Conservation (phyloP, 352 stramenopile genomes). For the Globisporangium sylvaticum region DNA sequence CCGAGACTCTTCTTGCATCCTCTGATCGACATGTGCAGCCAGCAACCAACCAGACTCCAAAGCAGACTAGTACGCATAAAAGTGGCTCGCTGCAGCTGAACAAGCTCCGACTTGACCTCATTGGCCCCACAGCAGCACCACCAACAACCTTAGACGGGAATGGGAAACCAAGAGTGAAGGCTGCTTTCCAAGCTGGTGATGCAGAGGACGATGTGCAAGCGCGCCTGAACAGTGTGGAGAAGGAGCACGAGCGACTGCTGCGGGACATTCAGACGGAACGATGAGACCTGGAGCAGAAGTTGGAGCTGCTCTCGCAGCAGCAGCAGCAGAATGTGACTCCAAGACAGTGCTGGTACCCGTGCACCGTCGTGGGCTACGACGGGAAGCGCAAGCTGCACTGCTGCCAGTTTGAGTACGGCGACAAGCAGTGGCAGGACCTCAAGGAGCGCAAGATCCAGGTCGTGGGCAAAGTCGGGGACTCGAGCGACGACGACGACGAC, state of each 20-base stretch:
- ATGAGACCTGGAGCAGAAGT: conserved; percentile 13
- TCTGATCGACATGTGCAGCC: not conserved
- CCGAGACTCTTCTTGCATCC: not conserved
- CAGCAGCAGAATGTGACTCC: not conserved
- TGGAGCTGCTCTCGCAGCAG: conserved; percentile 12
- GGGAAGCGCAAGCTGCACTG: conserved; percentile 68
- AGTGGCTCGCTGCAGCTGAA: conserved; percentile 20
- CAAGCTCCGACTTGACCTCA: conserved; percentile 34
- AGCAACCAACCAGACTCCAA: not conserved
- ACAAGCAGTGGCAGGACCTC: conserved; percentile 80
- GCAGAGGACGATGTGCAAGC: conserved; percentile 2
- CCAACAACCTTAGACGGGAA: not conserved
- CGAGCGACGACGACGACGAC: not conserved
- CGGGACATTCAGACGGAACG: conserved; percentile 16
- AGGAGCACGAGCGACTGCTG: conserved; percentile 15
- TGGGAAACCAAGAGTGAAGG: conserved; percentile 13
- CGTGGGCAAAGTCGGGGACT: conserved; percentile 22
- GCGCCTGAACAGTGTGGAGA: conserved; percentile 6
- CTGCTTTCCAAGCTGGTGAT: conserved; percentile 19
- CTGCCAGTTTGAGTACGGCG: conserved; percentile 76
- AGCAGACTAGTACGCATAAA: not conserved
- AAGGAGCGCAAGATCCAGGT: conserved; percentile 44
- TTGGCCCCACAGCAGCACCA: not conserved
- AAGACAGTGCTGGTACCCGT: conserved; percentile 66
- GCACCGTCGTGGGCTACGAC: conserved; percentile 71